A percentile compares a stretch with the other conserved stretches of the same genome.
Evolutionary conservation across 1,284 basidiomycete genomes (phyloP).

Genomic region (Fomes fomentarius): DNA sequence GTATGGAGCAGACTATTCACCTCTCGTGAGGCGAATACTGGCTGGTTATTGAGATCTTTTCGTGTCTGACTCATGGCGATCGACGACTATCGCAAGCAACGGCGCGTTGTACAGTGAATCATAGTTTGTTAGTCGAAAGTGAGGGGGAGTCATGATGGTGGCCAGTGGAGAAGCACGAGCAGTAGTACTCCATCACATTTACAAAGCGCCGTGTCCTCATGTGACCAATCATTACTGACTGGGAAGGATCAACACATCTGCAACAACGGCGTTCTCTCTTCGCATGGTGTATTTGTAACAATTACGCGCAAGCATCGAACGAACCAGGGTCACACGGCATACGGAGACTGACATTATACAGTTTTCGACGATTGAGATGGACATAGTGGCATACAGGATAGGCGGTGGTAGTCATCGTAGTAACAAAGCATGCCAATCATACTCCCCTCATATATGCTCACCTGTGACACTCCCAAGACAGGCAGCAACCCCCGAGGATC

Average conservation of each 20-base stretch:
- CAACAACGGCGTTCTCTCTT: no score
- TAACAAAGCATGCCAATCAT: slow-evolving; percentile 41
- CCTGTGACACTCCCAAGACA: slow-evolving; percentile 28
- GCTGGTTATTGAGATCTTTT: slow-evolving; percentile 1
- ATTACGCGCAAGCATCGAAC: no score
- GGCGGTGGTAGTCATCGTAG: slow-evolving; percentile 23
- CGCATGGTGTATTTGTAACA: no score
- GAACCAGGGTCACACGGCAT: neutral
- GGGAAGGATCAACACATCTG: no score
- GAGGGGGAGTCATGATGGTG: no score
- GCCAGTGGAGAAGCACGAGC: no score
- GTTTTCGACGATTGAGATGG: slow-evolving; percentile 18
- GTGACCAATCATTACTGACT: no score
- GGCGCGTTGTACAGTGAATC: no score
- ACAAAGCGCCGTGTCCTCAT: no score
- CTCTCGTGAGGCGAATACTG: slow-evolving; percentile 11
- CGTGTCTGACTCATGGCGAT: neutral
- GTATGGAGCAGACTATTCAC: slow-evolving; percentile 31
- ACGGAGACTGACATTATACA: slow-evolving; percentile 2
- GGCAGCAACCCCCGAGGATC: slow-evolving; percentile 14
- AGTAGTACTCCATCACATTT: no score
- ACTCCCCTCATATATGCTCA: slow-evolving; percentile 37
- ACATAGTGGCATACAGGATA: slow-evolving; percentile 28
- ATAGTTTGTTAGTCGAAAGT: no score
- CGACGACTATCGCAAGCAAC: neutral